Percentiles rank a stretch among this genome's conserved stretches.
Evolutionary conservation across 805 yeast species (phyloP).

Genomic region (Ogataea henricii): DNA sequence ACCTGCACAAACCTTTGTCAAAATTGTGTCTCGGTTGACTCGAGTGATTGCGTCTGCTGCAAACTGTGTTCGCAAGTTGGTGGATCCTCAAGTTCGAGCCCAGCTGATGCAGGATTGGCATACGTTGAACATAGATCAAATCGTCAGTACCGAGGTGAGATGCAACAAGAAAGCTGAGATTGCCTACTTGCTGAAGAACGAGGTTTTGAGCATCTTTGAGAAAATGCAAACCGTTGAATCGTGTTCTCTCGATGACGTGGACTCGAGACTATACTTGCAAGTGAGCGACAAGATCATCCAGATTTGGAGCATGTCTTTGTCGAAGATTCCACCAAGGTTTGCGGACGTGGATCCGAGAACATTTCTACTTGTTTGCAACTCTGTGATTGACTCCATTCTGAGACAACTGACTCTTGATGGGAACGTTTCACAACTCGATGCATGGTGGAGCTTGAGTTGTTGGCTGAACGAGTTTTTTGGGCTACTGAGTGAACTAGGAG

Average conservation of each 20-base stretch:
- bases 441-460: conserved; percentile 76
- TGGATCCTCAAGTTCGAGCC: conserved; percentile 40
- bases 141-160: conserved; percentile 21
- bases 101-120: conserved; percentile 32
- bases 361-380: conserved; percentile 53
- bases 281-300: conserved; percentile 18
- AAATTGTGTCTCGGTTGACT: conserved; percentile 21
- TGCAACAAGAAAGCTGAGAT: conserved; percentile 25
- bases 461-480: conserved; percentile 76
- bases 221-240: conserved; percentile 9
- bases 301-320: conserved; percentile 17
- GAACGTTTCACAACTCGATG: conserved; percentile 56
- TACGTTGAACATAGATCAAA: conserved; percentile 41
- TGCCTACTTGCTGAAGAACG: conserved; percentile 37
- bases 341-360: conserved; percentile 54
- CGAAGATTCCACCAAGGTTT: conserved; percentile 38
- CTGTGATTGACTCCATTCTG: conserved; percentile 57
- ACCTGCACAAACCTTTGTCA: conserved; percentile 41
- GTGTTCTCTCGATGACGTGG: conserved; percentile 7
- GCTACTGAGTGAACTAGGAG: conserved; percentile 67
- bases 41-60: conserved; percentile 30
- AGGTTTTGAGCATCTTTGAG: conserved; percentile 31
- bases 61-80: conserved; percentile 46
- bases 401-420: conserved; percentile 63
- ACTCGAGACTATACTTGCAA: conserved; percentile 8